phyloP scores from a whole-genome alignment of 2,329 filamentous ascomycete genomes.

The Colletotrichum zoysiae region DNA sequence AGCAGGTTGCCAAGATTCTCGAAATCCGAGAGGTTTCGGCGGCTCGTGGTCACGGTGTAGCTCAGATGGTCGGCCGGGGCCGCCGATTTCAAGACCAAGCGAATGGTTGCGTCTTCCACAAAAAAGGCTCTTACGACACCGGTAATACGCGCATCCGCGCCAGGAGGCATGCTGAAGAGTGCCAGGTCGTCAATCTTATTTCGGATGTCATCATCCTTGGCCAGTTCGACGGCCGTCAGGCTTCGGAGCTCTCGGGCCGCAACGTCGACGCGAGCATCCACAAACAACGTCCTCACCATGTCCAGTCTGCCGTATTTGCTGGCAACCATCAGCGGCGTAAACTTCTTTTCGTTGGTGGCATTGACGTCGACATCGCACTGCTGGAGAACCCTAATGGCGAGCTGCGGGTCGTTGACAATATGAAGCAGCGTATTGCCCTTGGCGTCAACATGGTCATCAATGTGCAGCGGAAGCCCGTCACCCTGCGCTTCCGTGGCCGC shows the following conservation, averaged over 20 bases:
- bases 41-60: constrained; percentile 94
- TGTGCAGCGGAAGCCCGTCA: constrained; percentile 83
- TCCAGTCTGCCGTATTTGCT: constrained; percentile 98
- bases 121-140: constrained; percentile 96
- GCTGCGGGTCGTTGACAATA: constrained; percentile 86
- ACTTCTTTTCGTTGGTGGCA: constrained; percentile 92
- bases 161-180: constrained; percentile 80
- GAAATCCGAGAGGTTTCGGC: constrained; percentile 89
- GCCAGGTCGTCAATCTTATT: constrained; percentile 97
- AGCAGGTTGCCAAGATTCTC: constrained; percentile 89
- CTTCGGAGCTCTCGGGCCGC: constrained; percentile 87
- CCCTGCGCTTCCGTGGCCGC: constrained; percentile 80
- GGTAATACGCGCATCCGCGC: constrained; percentile 84
- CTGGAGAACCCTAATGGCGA: constrained; percentile 81
- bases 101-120: constrained; percentile 93
- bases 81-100: constrained; percentile 93
- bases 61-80: constrained; percentile 84
- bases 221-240: constrained; percentile 92
- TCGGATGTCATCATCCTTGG: constrained; percentile 96
- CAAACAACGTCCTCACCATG: constrained; percentile 89
- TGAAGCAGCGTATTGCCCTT: constrained; percentile 98
- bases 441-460: constrained; percentile 91
- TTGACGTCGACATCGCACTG: constrained; percentile 96
- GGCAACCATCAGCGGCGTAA: constrained; percentile 96
- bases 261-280: constrained; percentile 88